A percentile compares a stretch with the other conserved stretches of the same genome.
phyloP scores from a whole-genome alignment of 1,284 basidiomycete species.

The Laetiporus sulphureus region DNA sequence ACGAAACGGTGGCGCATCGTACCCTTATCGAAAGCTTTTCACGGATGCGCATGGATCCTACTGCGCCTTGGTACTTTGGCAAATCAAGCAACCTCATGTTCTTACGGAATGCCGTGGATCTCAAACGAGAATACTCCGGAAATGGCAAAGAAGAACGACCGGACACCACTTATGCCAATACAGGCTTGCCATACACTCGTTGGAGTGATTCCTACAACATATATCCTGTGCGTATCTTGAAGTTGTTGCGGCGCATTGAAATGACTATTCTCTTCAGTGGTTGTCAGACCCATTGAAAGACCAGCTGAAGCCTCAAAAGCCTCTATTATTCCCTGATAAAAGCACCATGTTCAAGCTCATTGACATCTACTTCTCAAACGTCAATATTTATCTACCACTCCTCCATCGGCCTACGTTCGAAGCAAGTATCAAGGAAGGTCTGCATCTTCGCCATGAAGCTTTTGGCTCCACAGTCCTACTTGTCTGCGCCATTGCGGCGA shows the following conservation, averaged over 20 bases:
- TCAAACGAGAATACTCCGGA: slow-evolving; percentile 30
- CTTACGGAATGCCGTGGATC: slow-evolving; percentile 41
- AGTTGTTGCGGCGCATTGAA: not conserved
- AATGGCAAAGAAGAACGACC: slow-evolving; percentile 12
- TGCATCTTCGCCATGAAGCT: slow-evolving; percentile 50
- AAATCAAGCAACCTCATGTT: slow-evolving; percentile 47
- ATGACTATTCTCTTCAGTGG: slow-evolving; percentile 19
- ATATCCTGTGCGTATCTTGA: slow-evolving; percentile 20
- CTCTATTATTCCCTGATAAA: slow-evolving; percentile 46
- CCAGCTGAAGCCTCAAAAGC: slow-evolving; percentile 19
- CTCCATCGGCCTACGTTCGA: slow-evolving; percentile 77
- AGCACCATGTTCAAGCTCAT: slow-evolving; percentile 61
- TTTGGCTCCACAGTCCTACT: slow-evolving; percentile 71
- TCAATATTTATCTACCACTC: slow-evolving; percentile 64
- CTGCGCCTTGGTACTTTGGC: slow-evolving; percentile 40
- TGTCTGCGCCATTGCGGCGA: slow-evolving; percentile 70
- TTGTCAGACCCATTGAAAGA: slow-evolving; percentile 25
- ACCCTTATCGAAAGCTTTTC: slow-evolving; percentile 22
- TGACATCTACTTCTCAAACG: slow-evolving; percentile 59
- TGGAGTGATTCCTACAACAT: slow-evolving; percentile 22
- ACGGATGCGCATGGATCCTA: slow-evolving; percentile 24
- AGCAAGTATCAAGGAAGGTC: slow-evolving; percentile 43
- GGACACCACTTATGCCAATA: slow-evolving; percentile 9
- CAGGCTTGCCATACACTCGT: too few relatives aligned
- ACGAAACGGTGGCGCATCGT: slow-evolving; percentile 25